These are phyloP conservation scores for Melanomma pulvis-pyrius DNA, from an alignment of 495 filamentous ascomycete genomes.

Conservation along the genomic window DNA sequence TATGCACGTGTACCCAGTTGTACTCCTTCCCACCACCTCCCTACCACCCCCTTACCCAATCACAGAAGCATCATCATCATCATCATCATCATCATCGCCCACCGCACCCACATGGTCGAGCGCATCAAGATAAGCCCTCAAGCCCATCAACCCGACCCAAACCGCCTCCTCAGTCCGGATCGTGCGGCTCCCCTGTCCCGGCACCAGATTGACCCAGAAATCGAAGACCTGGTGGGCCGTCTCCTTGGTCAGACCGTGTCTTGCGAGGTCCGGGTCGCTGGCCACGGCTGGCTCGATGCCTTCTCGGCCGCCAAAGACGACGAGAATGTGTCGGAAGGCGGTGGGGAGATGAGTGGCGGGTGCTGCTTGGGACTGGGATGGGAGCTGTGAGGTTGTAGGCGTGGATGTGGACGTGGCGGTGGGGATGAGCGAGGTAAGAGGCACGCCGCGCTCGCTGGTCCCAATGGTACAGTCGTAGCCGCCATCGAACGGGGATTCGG, in stretches of 20 bases:
- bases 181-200: constrained; percentile 73
- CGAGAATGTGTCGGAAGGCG: constrained; percentile 65
- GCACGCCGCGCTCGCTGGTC: constrained; percentile 70
- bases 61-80: no score
- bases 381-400: background rate
- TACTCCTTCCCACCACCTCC: no score
- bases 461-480: constrained; percentile 66
- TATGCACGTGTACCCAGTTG: no score
- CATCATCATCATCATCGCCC: no score
- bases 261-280: constrained; percentile 62
- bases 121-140: background rate
- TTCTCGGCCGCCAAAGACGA: constrained; percentile 73
- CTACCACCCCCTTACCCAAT: no score
- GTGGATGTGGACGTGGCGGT: background rate
- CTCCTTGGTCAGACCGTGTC: constrained; percentile 56
- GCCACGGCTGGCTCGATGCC: constrained; percentile 71
- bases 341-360: constrained; percentile 24
- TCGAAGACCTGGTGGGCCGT: constrained; percentile 71
- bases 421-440: constrained; percentile 44
- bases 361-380: background rate
- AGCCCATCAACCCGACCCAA: background rate
- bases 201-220: constrained; percentile 73
- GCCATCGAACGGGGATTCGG: constrained; percentile 45
- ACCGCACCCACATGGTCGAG: no score
- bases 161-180: constrained; percentile 80